Percentiles rank a stretch among this genome's conserved stretches.
Conservation (phyloP, 2,329 filamentous ascomycete genomes). For the Neofusicoccum ribis region DNA sequence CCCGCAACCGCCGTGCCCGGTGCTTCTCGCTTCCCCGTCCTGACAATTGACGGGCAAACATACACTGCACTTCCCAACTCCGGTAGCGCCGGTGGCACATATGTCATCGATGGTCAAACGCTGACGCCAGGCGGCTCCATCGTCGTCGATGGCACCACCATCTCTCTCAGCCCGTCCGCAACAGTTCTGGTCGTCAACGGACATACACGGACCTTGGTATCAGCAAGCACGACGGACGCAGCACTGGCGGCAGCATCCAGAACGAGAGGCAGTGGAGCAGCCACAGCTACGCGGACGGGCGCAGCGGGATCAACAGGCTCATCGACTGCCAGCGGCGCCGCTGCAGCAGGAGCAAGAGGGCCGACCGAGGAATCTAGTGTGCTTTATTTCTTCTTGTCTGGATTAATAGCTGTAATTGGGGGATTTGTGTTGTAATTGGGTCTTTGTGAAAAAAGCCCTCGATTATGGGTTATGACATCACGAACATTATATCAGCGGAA, state of each 20-base stretch:
- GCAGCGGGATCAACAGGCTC: not conserved
- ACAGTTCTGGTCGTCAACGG: conserved; percentile 18
- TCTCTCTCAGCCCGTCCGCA: conserved; percentile 30
- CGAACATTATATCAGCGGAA: not conserved
- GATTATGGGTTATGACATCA: not conserved
- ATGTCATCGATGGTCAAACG: conserved; percentile 42
- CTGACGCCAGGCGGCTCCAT: conserved; percentile 38
- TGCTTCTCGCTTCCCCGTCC: conserved; percentile 14
- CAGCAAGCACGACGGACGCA: not conserved
- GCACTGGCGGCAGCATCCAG: not conserved
- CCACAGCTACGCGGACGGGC: not conserved
- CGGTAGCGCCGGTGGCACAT: conserved; percentile 22
- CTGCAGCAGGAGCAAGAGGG: not conserved
- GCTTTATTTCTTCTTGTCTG: not conserved
- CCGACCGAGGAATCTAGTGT: not conserved
- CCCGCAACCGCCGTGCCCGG: conserved; percentile 21
- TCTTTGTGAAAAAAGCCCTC: not conserved
- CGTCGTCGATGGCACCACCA: conserved; percentile 25
- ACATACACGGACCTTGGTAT: conserved; percentile 23
- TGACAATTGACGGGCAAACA: conserved; percentile 25
- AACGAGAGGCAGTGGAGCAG: not conserved
- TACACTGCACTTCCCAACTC: conserved; percentile 4
- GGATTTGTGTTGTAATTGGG: not conserved
- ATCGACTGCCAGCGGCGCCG: not conserved
- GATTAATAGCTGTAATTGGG: not conserved